A percentile compares a stretch with the other conserved stretches of the same genome.
phyloP scores from a whole-genome alignment of 306 rosid genomes.

The Castanea mollissima region DNA sequence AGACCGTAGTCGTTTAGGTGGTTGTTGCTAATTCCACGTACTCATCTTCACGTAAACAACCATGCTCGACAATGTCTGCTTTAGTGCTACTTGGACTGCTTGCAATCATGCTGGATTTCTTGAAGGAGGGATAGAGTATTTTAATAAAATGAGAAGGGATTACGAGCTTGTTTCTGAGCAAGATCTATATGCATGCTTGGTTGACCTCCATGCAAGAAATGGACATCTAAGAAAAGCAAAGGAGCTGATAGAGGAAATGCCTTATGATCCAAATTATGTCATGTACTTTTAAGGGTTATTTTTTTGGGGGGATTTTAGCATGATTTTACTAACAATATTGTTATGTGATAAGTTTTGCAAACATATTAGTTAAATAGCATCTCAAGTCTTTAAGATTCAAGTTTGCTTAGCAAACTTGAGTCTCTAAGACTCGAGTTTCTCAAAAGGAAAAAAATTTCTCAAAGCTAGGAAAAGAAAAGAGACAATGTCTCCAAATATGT shows the following conservation, averaged over 20 bases:
- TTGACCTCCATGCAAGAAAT: constrained; percentile 66
- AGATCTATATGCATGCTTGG: constrained; percentile 67
- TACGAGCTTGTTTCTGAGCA: constrained; percentile 36
- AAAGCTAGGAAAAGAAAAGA: too few relatives aligned
- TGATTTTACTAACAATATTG: too few relatives aligned
- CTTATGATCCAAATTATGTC: constrained; percentile 44
- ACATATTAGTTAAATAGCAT: not conserved
- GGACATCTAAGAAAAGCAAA: constrained; percentile 53
- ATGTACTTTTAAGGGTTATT: too few relatives aligned
- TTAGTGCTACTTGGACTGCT: constrained; percentile 60
- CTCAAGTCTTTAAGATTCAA: not conserved
- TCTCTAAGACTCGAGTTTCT: too few relatives aligned
- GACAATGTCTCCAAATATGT: too few relatives aligned
- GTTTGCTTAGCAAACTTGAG: too few relatives aligned
- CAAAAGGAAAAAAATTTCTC: too few relatives aligned
- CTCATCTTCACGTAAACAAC: too few relatives aligned
- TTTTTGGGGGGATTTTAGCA: too few relatives aligned
- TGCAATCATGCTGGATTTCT: constrained; percentile 61
- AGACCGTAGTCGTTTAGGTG: too few relatives aligned
- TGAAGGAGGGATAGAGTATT: constrained; percentile 50
- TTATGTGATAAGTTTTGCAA: too few relatives aligned
- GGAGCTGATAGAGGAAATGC: constrained; percentile 59
- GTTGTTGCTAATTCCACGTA: too few relatives aligned
- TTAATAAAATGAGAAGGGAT: constrained; percentile 44
- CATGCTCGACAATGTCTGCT: constrained; percentile 50